phyloP scores from a whole-genome alignment of 192 early-diverging fungal species.

The Podila minutissima region DNA sequence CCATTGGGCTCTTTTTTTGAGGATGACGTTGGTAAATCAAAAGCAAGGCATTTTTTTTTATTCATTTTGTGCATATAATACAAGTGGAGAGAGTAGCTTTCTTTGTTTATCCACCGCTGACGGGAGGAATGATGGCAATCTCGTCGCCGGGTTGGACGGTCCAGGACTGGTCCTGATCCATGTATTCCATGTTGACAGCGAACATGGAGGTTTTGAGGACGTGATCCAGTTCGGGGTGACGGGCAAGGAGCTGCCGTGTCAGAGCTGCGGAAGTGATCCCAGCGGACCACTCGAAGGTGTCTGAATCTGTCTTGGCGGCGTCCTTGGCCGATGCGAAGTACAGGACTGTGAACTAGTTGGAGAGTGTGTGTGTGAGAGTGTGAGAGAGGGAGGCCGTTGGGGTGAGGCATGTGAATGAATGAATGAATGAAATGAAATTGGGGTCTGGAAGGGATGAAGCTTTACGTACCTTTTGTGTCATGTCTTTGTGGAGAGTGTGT shows the following conservation, averaged over 20 bases:
- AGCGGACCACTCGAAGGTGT: conserved; percentile 51
- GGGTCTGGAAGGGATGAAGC: background rate
- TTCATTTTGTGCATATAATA: too few species aligned
- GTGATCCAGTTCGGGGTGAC: conserved; percentile 46
- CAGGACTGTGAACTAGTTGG: conserved; percentile 61
- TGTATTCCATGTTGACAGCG: conserved; percentile 73
- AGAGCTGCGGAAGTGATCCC: conserved; percentile 17
- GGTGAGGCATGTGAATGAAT: background rate
- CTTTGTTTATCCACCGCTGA: conserved; percentile 67
- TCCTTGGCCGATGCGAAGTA: conserved; percentile 71
- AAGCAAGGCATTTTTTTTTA: too few species aligned
- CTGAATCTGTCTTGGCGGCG: conserved; percentile 51
- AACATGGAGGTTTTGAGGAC: conserved; percentile 60
- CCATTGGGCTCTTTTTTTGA: too few species aligned
- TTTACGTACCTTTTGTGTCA: conserved; percentile 1
- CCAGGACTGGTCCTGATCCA: conserved; percentile 54
- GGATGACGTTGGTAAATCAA: too few species aligned
- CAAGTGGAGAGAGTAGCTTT: background rate
- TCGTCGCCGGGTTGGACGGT: conserved; percentile 66
- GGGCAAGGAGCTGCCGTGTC: conserved; percentile 26
- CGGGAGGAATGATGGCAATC: conserved; percentile 72
- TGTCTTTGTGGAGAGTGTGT: background rate
- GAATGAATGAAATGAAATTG: background rate
- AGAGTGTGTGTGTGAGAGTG: too few species aligned
- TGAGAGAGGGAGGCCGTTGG: background rate